phyloP scores from a whole-genome alignment of 306 rosid species.

The Fragaria vesca region DNA sequence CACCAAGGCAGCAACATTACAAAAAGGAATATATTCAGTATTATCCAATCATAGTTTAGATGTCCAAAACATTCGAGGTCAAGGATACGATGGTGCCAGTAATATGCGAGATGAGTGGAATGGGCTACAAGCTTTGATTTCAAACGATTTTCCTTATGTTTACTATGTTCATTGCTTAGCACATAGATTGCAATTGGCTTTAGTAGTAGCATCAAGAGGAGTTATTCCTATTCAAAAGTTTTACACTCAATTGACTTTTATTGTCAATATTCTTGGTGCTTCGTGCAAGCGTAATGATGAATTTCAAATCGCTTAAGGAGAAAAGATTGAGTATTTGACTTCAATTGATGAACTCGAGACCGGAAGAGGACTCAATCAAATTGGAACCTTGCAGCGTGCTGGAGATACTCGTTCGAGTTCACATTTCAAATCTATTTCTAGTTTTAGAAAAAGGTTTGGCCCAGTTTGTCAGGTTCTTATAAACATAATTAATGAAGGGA shows the following conservation, averaged over 20 bases:
- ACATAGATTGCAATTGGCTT: neutral
- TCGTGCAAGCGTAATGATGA: neutral
- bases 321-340: neutral
- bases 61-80: neutral
- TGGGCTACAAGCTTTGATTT: neutral
- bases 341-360: neutral
- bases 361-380: neutral
- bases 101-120: constrained; percentile 11
- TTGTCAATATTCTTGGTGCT: neutral
- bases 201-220: neutral
- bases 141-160: neutral
- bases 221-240: neutral
- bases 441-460: neutral
- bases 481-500: neutral
- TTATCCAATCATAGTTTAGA: neutral
- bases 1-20: neutral
- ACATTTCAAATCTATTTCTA: neutral
- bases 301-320: neutral
- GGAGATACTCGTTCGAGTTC: neutral
- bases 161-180: neutral
- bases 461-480: neutral
- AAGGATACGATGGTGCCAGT: neutral
- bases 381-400: neutral
- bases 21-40: neutral
- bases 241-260: neutral